Conservation (phyloP, 768 basidiomycete genomes). For the Boletus rex-veris region DNA sequence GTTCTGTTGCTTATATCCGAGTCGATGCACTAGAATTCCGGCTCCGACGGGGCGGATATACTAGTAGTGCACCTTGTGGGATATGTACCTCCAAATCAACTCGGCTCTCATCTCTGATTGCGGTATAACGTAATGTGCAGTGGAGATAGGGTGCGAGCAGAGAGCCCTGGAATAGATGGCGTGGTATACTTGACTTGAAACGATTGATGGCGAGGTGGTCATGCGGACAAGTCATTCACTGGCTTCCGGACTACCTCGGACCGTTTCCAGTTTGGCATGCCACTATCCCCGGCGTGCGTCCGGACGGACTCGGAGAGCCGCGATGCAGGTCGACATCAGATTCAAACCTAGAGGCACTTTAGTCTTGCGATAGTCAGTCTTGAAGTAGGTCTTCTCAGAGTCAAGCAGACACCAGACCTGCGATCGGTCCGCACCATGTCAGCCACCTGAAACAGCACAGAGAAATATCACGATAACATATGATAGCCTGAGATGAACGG, state of each 20-base stretch:
- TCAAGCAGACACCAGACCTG: neutral
- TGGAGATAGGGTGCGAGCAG: neutral
- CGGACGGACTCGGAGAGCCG: neutral
- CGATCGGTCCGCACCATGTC: neutral
- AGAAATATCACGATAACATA: too few relatives aligned
- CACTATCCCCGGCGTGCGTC: neutral
- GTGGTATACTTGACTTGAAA: neutral
- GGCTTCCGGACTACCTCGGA: neutral
- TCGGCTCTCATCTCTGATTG: too few relatives aligned
- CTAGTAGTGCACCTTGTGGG: neutral
- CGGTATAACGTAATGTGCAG: neutral
- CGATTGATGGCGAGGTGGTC: constrained; percentile 2
- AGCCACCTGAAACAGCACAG: neutral
- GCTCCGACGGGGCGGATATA: constrained; percentile 6
- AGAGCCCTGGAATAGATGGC: constrained; percentile 4
- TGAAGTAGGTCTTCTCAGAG: neutral
- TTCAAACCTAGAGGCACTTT: too few relatives aligned
- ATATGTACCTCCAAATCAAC: neutral
- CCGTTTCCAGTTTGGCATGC: neutral
- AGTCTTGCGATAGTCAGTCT: too few relatives aligned
- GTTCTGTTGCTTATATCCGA: constrained; percentile 12
- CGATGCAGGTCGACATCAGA: neutral
- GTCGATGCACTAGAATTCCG: neutral
- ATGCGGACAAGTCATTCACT: constrained; percentile 1
- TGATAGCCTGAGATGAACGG: neutral